Evolutionary conservation across 1,139 yeast genomes (phyloP).

Genomic region (Kodamaea ohmeri): DNA sequence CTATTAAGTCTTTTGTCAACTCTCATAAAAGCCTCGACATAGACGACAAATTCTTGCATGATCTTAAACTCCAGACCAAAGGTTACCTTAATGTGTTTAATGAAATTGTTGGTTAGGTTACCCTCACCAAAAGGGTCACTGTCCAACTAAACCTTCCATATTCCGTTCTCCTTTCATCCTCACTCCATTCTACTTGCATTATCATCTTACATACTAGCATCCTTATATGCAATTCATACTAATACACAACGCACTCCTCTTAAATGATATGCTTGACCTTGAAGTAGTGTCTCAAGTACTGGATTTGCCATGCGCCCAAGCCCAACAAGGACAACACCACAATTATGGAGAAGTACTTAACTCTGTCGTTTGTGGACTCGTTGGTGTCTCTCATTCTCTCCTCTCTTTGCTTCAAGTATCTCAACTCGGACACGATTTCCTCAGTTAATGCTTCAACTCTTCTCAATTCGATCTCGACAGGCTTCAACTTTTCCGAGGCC

Average conservation of each 20-base stretch:
- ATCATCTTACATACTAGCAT: too few relatives aligned
- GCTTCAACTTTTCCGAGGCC: conserved; percentile 88
- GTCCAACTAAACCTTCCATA: too few relatives aligned
- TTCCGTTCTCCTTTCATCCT: too few relatives aligned
- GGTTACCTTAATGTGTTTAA: background rate
- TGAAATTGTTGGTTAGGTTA: background rate
- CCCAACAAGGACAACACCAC: conserved; percentile 67
- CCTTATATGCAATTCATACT: too few relatives aligned
- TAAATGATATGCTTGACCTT: conserved; percentile 89
- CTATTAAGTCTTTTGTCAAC: background rate
- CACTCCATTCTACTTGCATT: too few relatives aligned
- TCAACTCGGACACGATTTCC: conserved; percentile 75
- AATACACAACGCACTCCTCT: conserved; percentile 11
- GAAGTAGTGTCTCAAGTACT: conserved; percentile 89
- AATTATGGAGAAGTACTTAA: conserved; percentile 75
- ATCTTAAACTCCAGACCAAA: background rate
- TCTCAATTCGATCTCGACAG: conserved; percentile 85
- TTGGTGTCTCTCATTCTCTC: conserved; percentile 93
- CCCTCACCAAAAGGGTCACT: too few relatives aligned
- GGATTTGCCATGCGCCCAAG: conserved; percentile 89
- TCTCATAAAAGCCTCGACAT: background rate
- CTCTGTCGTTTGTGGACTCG: conserved; percentile 87
- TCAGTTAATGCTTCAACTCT: conserved; percentile 79
- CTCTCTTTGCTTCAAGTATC: conserved; percentile 83
- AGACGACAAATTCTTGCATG: background rate